phyloP scores from a whole-genome alignment of 108 stramenopile species.

The Thalassiosira profunda region DNA sequence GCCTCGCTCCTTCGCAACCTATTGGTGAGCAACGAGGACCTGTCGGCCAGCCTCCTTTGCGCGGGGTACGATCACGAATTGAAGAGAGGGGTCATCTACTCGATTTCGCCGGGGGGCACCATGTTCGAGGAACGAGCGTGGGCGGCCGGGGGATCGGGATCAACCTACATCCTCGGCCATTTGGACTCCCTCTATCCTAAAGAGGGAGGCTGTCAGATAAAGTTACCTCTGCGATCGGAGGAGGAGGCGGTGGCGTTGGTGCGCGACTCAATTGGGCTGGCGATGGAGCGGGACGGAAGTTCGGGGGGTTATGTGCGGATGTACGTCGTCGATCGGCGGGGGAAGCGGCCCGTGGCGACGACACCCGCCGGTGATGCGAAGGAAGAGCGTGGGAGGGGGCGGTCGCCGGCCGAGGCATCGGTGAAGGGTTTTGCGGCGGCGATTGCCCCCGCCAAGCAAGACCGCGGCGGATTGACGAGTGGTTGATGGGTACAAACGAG shows the following conservation, averaged over 20 bases:
- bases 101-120: constrained; percentile 59
- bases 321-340: constrained; percentile 50
- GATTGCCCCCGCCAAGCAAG: no score
- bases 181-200: constrained; percentile 54
- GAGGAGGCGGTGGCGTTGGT: constrained; percentile 72
- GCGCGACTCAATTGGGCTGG: constrained; percentile 57
- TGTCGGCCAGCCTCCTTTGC: constrained; percentile 77
- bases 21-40: constrained; percentile 24
- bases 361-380: no score
- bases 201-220: background rate
- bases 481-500: no score
- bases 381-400: no score
- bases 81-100: constrained; percentile 60
- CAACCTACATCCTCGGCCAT: constrained; percentile 68
- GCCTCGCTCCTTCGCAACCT: constrained; percentile 64
- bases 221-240: constrained; percentile 48
- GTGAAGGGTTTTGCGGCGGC: no score
- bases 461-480: no score
- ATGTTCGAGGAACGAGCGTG: constrained; percentile 64
- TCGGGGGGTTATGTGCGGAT: constrained; percentile 81
- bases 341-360: constrained; percentile 40
- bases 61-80: constrained; percentile 70
- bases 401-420: no score
- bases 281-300: constrained; percentile 81
- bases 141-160: constrained; percentile 81